Evolutionary conservation across 495 filamentous ascomycete genomes (phyloP), one percentile per base, ranked within the genome.

Genomic region (Aspergillus steynii): DNA sequence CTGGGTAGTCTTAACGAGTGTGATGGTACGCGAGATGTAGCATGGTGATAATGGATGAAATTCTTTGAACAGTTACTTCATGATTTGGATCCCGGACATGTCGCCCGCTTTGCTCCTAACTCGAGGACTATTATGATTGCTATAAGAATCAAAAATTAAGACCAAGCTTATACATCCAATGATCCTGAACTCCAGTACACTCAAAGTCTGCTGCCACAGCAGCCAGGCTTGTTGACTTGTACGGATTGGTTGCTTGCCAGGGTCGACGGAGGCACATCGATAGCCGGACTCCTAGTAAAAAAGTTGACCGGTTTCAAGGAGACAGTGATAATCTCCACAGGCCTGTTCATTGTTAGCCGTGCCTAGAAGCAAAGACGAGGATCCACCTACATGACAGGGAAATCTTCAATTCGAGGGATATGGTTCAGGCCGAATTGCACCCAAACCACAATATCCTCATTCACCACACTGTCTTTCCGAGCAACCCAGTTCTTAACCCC

Each of bases 261-360:
- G 42, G 69, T 79, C 52, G 77, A 81, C 10, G 85, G 85, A 45
- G 87, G 83, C 45, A 92, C 89, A 75, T 90, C 88, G 5, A 90
- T 65, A 28, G 85, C 86, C 5, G 88, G 89, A 62, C 91, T 92
- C 74, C 78, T 80, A 45, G 85, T 80, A 67, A 89, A 89, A 77
- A 91, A 91, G 60, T 90, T 88, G 4, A 81, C 82, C 3, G 88
- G 87, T 64, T 87, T 85, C 63, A 91, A 59, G 64, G 79, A 77
- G 15, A 90, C 82, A 56, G 82, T 83, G 74, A 93, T 88, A 5
- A 82, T 84, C 78, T 91, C 88, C 59, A 81, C 83, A 2, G 89
- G 89, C 20, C 20, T 20, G 20, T 20, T 20, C 20, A 20, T 20
- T 20, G 20, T 20, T 20, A 20, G 20, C 20, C 20, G 20, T 20